Evolutionary conservation across 2,329 filamentous ascomycete genomes (phyloP).

Genomic region (Drechslerella stenobrocha): DNA sequence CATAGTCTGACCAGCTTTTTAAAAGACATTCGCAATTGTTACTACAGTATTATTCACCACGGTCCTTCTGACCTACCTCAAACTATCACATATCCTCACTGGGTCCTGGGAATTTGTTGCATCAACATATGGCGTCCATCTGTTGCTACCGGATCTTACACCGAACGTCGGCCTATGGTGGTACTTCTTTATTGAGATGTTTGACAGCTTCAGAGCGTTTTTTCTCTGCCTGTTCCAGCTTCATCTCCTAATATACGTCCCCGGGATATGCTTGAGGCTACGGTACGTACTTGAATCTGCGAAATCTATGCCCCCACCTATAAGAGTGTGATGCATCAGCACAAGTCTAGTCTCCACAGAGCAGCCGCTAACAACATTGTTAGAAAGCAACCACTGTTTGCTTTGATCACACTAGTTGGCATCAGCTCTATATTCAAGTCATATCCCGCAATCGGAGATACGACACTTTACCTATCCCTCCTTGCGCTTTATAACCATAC

Average conservation of each 20-base stretch:
- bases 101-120: slow-evolving; percentile 83
- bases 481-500: slow-evolving; percentile 87
- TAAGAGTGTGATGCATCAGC: too few species aligned
- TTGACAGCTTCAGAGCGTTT: slow-evolving; percentile 95
- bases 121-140: slow-evolving; percentile 89
- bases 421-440: slow-evolving; percentile 96
- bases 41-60: slow-evolving; percentile 17
- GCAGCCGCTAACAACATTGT: slow-evolving; percentile 1
- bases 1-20: slow-evolving; percentile 49
- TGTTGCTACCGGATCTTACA: slow-evolving; percentile 86
- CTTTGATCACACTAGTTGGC: slow-evolving; percentile 79
- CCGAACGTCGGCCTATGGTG: slow-evolving; percentile 97
- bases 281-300: slow-evolving; percentile 57
- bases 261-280: slow-evolving; percentile 79
- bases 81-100: slow-evolving; percentile 67
- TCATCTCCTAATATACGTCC: slow-evolving; percentile 86
- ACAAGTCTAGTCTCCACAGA: background rate
- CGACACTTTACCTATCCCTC: slow-evolving; percentile 79
- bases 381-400: slow-evolving; percentile 76
- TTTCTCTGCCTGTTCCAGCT: slow-evolving; percentile 98
- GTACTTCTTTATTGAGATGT: slow-evolving; percentile 99
- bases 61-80: slow-evolving; percentile 35
- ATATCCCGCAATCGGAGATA: slow-evolving; percentile 90
- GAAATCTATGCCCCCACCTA: background rate
- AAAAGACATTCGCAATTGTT: slow-evolving; percentile 24